phyloP scores from a whole-genome alignment of 768 basidiomycete species.

The Amanita molliuscula region DNA sequence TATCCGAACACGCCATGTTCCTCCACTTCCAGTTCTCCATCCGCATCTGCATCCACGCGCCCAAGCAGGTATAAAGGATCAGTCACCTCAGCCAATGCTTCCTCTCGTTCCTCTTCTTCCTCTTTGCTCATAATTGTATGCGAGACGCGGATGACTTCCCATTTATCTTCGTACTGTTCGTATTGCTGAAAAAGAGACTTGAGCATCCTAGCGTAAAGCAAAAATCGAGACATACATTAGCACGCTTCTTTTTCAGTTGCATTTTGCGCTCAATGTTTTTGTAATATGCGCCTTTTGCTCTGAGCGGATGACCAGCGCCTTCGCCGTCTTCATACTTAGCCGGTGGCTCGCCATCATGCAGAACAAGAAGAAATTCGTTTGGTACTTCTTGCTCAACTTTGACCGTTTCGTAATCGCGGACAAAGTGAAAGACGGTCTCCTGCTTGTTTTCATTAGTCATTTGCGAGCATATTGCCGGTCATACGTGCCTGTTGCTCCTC shows the following conservation, averaged over 20 bases:
- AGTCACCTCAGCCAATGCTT: constrained; percentile 64
- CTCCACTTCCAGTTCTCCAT: constrained; percentile 44
- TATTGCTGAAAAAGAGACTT: constrained; percentile 34
- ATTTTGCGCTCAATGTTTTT: constrained; percentile 87
- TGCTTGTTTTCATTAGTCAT: constrained; percentile 14
- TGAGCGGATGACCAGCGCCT: constrained; percentile 19
- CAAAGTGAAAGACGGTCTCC: constrained; percentile 65
- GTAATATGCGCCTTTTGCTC: constrained; percentile 70
- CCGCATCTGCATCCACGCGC: constrained; percentile 53
- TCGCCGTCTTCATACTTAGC: constrained; percentile 25
- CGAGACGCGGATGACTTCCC: constrained; percentile 68
- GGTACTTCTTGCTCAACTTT: constrained; percentile 82
- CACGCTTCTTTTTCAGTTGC: constrained; percentile 75
- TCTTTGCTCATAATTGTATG: constrained; percentile 65
- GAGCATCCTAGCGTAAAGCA: background rate
- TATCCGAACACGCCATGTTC: constrained; percentile 14
- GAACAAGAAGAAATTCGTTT: constrained; percentile 72
- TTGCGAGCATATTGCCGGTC: background rate
- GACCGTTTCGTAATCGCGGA: constrained; percentile 81
- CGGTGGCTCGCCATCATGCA: constrained; percentile 46
- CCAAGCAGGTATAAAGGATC: constrained; percentile 55
- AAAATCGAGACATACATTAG: constrained; percentile 42
- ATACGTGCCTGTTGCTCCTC: constrained; percentile 45
- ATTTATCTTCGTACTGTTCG: constrained; percentile 71
- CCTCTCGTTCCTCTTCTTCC: constrained; percentile 70